phyloP scores from a whole-genome alignment of 352 stramenopile genomes.

The Thalassiosira pacifica region DNA sequence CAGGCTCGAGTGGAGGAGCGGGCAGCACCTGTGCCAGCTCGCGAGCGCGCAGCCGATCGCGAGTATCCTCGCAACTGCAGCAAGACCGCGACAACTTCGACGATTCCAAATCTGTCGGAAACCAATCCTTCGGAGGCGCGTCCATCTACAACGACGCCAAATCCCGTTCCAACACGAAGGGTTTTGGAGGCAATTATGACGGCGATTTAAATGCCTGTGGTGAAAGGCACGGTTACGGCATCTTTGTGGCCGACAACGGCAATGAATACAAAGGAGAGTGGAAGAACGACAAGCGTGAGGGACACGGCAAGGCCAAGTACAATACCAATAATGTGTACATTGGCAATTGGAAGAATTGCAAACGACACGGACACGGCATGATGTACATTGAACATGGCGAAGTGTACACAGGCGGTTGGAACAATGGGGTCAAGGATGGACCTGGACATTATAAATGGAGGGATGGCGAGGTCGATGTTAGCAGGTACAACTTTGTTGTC shows the following conservation, averaged over 20 bases:
- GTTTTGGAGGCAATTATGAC: constrained; percentile 62
- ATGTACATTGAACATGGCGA: constrained; percentile 69
- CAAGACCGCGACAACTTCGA: constrained; percentile 63
- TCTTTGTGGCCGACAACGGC: constrained; percentile 90
- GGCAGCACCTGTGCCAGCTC: not conserved
- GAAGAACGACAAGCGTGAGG: constrained; percentile 90
- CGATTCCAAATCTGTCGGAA: constrained; percentile 53
- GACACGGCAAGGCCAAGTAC: constrained; percentile 83
- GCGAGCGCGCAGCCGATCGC: constrained; percentile 45
- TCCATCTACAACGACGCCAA: constrained; percentile 58
- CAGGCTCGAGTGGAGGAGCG: not conserved
- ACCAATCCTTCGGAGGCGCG: constrained; percentile 52
- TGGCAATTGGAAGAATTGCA: constrained; percentile 61
- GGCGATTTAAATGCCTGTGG: constrained; percentile 58
- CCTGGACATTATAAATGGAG: constrained; percentile 57
- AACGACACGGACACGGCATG: constrained; percentile 54
- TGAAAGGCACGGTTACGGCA: constrained; percentile 86
- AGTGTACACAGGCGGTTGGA: constrained; percentile 55
- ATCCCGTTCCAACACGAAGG: constrained; percentile 34
- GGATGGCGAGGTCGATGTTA: constrained; percentile 62
- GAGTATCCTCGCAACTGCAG: constrained; percentile 27
- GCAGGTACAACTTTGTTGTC: constrained; percentile 51
- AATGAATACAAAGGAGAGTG: constrained; percentile 91
- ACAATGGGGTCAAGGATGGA: constrained; percentile 58
- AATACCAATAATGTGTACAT: constrained; percentile 68